Evolutionary conservation across 2,329 filamentous ascomycete genomes (phyloP).

Genomic region (Neospermospora avenae): DNA sequence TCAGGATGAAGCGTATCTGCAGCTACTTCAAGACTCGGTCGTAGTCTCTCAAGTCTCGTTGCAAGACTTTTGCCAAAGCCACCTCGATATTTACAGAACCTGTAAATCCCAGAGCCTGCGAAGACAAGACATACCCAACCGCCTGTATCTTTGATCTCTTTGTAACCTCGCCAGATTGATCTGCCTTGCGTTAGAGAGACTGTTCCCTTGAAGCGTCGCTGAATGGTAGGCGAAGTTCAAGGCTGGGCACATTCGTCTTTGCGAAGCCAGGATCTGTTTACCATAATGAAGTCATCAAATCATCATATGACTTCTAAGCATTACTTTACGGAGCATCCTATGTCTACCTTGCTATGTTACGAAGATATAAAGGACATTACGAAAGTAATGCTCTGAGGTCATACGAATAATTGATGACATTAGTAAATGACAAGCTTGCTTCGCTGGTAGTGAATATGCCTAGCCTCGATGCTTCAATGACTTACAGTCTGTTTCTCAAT

Average conservation of each 20-base stretch:
- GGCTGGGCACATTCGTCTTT: not conserved
- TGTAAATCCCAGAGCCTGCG: slow-evolving; percentile 55
- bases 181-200: not conserved
- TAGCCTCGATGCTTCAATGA: not conserved
- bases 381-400: no score
- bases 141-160: slow-evolving; percentile 54
- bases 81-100: slow-evolving; percentile 58
- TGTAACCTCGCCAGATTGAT: slow-evolving; percentile 53
- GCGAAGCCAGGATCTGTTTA: no score
- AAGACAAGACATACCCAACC: slow-evolving; percentile 56
- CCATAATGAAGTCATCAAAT: no score
- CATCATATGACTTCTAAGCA: no score
- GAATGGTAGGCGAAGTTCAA: no score
- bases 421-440: no score
- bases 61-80: slow-evolving; percentile 38
- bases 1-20: slow-evolving; percentile 8
- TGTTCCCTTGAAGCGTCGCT: not conserved
- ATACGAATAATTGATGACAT: no score
- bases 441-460: no score
- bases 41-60: not conserved
- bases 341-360: no score
- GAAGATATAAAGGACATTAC: no score
- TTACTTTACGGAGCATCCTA: no score
- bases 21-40: slow-evolving; percentile 4
- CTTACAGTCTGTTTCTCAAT: slow-evolving; percentile 9